phyloP scores from a whole-genome alignment of 2,329 filamentous ascomycete species.

The Calonectria multiphialidica region DNA sequence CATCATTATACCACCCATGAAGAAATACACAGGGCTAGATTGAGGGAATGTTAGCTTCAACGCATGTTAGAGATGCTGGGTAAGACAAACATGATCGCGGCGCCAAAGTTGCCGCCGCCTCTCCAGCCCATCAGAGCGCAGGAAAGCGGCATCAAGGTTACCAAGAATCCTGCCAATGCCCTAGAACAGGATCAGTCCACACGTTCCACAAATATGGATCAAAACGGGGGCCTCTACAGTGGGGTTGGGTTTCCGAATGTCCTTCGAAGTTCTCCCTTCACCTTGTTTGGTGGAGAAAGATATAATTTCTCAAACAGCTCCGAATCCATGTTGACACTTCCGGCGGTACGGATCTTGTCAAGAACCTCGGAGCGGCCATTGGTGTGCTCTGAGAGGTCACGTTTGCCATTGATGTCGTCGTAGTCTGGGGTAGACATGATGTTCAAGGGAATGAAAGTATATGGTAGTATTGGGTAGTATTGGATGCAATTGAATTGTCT shows the following conservation, averaged over 20 bases:
- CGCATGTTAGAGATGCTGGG: too few species aligned
- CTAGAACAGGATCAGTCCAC: constrained; percentile 53
- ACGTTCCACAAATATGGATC: too few species aligned
- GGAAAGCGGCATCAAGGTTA: constrained; percentile 58
- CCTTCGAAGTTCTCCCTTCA: constrained; percentile 63
- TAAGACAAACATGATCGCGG: not conserved
- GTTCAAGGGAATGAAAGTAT: not conserved
- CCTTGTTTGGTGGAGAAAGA: constrained; percentile 41
- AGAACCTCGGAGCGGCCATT: not conserved
- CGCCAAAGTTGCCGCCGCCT: constrained; percentile 50
- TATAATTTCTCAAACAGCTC: not conserved
- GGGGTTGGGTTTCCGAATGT: constrained; percentile 70
- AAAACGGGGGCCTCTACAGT: not conserved
- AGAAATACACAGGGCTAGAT: not conserved
- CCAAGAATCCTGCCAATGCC: constrained; percentile 62
- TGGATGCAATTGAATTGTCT: not conserved
- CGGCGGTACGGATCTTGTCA: not conserved
- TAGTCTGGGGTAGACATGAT: not conserved
- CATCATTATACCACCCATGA: not conserved
- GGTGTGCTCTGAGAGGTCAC: not conserved
- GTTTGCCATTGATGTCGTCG: not conserved
- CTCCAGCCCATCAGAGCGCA: not conserved
- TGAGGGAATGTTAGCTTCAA: not conserved
- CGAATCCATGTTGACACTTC: not conserved
- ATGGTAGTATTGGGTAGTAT: too few species aligned